Evolutionary conservation across 495 filamentous ascomycete species (phyloP).

Genomic region (Niebla homalea): DNA sequence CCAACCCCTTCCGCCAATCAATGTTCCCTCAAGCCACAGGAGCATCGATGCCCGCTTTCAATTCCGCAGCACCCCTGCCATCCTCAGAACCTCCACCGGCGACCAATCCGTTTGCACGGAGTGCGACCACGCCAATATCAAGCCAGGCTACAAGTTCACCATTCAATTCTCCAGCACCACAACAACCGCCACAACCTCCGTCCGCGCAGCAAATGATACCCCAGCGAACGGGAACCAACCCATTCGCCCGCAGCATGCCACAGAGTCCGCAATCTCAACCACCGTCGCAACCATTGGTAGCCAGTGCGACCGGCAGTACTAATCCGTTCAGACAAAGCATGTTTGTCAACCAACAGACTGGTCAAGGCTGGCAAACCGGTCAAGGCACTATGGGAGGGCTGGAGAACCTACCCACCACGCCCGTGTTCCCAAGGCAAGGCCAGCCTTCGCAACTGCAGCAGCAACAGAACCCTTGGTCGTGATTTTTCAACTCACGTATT

Average conservation of each 20-base stretch:
- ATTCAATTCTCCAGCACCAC: slow-evolving; percentile 28
- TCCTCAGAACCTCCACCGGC: slow-evolving; percentile 46
- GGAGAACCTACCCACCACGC: slow-evolving; percentile 65
- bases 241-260: slow-evolving; percentile 35
- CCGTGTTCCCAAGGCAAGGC: slow-evolving; percentile 74
- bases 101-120: slow-evolving; percentile 75
- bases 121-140: slow-evolving; percentile 25
- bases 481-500: not conserved
- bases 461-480: slow-evolving; percentile 15
- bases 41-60: slow-evolving; percentile 23
- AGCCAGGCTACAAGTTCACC: slow-evolving; percentile 17
- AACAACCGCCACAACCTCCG: slow-evolving; percentile 19
- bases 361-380: slow-evolving; percentile 71
- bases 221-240: slow-evolving; percentile 30
- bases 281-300: slow-evolving; percentile 38
- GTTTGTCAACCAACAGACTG: slow-evolving; percentile 77
- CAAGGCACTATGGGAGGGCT: slow-evolving; percentile 78
- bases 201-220: slow-evolving; percentile 35
- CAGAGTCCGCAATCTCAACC: slow-evolving; percentile 28
- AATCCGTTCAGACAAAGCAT: slow-evolving; percentile 87
- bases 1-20: slow-evolving; percentile 82
- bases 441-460: slow-evolving; percentile 19
- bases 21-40: slow-evolving; percentile 52
- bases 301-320: slow-evolving; percentile 73
- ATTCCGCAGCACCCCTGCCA: slow-evolving; percentile 22